Evolutionary conservation across 176 grass and related monocot species (phyloP).

Genomic region (Lolium rigidum): DNA sequence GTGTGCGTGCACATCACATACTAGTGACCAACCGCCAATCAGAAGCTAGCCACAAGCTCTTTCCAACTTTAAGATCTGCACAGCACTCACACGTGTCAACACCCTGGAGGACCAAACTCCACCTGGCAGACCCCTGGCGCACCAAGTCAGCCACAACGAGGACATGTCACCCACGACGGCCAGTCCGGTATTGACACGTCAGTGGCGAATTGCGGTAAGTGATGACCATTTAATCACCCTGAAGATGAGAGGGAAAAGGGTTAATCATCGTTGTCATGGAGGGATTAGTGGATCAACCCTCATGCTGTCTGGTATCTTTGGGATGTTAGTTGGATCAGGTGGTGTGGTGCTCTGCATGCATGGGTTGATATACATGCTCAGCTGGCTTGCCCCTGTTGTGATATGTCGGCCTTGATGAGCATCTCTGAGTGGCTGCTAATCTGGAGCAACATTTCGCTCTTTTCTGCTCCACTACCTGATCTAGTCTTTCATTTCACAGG

Average conservation of each 20-base stretch:
- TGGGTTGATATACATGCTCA: neutral
- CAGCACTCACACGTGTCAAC: neutral
- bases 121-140: neutral
- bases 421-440: conserved; percentile 21
- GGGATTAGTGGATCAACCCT: conserved; percentile 45
- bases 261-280: conserved; percentile 40
- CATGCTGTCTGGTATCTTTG: conserved; percentile 29
- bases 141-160: neutral
- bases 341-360: conserved; percentile 14
- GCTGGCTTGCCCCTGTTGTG: neutral
- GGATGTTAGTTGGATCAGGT: conserved; percentile 16
- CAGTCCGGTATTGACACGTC: conserved; percentile 34
- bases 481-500: neutral
- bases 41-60: conserved; percentile 11
- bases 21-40: conserved; percentile 9
- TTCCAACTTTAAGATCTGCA: conserved; percentile 10
- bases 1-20: conserved; percentile 8
- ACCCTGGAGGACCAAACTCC: neutral
- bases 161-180: neutral
- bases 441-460: conserved; percentile 15
- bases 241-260: neutral
- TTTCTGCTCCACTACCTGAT: neutral
- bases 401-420: conserved; percentile 42
- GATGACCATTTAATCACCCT: neutral
- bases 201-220: neutral